These are phyloP conservation scores for Rubia yunnanensis DNA, from an alignment of 257 asterid species.

Conservation along the genomic window DNA sequence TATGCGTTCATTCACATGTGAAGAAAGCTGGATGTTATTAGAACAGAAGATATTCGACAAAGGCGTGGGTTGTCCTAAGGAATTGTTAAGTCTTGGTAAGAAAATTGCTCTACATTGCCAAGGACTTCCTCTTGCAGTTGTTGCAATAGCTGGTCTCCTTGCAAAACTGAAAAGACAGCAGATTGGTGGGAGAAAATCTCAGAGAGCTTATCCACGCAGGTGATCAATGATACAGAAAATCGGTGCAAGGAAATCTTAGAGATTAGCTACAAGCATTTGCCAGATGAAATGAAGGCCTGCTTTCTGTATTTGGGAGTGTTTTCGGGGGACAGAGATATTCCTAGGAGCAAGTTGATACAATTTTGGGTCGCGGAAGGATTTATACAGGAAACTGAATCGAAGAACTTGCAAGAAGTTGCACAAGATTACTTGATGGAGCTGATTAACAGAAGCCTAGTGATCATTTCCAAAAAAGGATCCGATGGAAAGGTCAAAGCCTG, in stretches of 20 bases:
- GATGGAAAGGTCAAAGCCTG: constrained; percentile 4
- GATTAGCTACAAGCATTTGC: constrained; percentile 8
- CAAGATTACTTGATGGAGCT: constrained; percentile 5
- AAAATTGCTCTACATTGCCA: constrained; percentile 8
- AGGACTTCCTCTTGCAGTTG: constrained; percentile 14
- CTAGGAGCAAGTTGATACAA: not conserved
- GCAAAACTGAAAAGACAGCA: not conserved
- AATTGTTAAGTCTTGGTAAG: constrained; percentile 7
- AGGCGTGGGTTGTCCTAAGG: not conserved
- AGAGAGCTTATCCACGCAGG: not conserved
- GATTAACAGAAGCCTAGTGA: constrained; percentile 10
- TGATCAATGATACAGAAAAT: constrained; percentile 1
- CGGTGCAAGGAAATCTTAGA: constrained; percentile 5
- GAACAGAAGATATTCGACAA: constrained; percentile 1
- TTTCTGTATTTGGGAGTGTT: constrained; percentile 9
- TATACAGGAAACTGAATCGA: not conserved
- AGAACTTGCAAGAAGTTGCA: not conserved
- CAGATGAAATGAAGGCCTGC: constrained; percentile 5
- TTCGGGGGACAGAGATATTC: not conserved
- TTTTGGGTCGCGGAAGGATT: constrained; percentile 12
- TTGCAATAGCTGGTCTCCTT: constrained; percentile 10
- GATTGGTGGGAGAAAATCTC: constrained; percentile 1
- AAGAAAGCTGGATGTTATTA: constrained; percentile 5
- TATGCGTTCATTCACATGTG: not conserved
- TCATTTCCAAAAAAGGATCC: constrained; percentile 1